Conservation (phyloP, 192 early-diverging fungal genomes). For the Geranomyces michiganensis region DNA sequence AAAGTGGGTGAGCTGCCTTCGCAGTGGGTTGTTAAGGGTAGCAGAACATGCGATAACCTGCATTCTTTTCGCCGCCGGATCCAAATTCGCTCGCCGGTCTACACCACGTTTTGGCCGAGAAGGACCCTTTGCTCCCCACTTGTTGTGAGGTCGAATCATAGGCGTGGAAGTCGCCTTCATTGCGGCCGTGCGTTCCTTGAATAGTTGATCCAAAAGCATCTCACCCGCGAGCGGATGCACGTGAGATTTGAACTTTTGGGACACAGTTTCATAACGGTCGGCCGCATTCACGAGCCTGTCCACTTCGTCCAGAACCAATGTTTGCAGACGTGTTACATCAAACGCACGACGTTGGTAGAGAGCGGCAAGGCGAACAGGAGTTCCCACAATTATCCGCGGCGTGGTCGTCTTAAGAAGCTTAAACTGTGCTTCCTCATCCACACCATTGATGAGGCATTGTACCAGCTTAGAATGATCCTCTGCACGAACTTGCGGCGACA, state of each 20-base stretch:
- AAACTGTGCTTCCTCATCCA: slow-evolving; percentile 30
- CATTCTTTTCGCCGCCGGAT: slow-evolving; percentile 12
- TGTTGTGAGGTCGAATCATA: neutral
- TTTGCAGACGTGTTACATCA: slow-evolving; percentile 43
- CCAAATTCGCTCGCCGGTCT: neutral
- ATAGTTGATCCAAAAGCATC: slow-evolving; percentile 38
- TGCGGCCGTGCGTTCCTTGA: slow-evolving; percentile 18
- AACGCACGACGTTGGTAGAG: slow-evolving; percentile 27
- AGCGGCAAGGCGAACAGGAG: slow-evolving; percentile 40
- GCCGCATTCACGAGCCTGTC: slow-evolving; percentile 40
- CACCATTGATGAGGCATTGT: slow-evolving; percentile 43
- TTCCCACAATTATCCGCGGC: slow-evolving; percentile 50
- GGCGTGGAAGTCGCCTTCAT: neutral
- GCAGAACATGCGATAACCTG: slow-evolving; percentile 71
- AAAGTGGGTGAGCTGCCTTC: slow-evolving; percentile 52
- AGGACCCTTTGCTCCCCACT: neutral
- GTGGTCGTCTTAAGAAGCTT: slow-evolving; percentile 18
- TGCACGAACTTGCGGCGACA: slow-evolving; percentile 7
- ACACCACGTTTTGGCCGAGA: neutral
- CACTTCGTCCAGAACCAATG: slow-evolving; percentile 51
- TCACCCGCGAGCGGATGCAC: slow-evolving; percentile 47
- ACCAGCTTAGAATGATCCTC: slow-evolving; percentile 35
- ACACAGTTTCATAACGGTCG: slow-evolving; percentile 37
- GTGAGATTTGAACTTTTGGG: slow-evolving; percentile 28
- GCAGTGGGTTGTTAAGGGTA: slow-evolving; percentile 69